Percentiles rank a stretch among this genome's conserved stretches.
These are phyloP conservation scores for Ogataea paradorogensis DNA, from an alignment of 805 yeast species.

Conservation along the genomic window DNA sequence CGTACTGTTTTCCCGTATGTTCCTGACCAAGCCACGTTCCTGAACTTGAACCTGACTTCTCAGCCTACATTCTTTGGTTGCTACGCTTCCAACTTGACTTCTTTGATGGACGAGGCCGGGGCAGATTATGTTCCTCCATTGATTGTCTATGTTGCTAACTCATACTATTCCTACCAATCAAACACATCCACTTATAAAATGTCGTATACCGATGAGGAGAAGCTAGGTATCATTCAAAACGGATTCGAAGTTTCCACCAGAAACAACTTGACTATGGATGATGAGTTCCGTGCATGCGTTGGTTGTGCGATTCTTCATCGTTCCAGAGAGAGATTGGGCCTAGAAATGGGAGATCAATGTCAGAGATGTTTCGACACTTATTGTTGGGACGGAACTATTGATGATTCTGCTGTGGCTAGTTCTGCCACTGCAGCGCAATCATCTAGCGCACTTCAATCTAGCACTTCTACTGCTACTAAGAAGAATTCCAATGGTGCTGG, in stretches of 20 bases:
- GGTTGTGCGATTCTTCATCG: slow-evolving; percentile 83
- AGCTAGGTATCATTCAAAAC: slow-evolving; percentile 59
- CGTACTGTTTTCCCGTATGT: slow-evolving; percentile 75
- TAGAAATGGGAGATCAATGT: slow-evolving; percentile 67
- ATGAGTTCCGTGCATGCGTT: slow-evolving; percentile 69
- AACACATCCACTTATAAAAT: slow-evolving; percentile 74
- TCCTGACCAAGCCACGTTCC: slow-evolving; percentile 64
- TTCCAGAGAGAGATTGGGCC: slow-evolving; percentile 64
- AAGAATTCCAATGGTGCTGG: slow-evolving; percentile 12
- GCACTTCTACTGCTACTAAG: too few relatives aligned
- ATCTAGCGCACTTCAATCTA: too few relatives aligned
- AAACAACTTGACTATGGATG: slow-evolving; percentile 63
- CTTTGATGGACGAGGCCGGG: slow-evolving; percentile 38
- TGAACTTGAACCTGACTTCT: slow-evolving; percentile 56
- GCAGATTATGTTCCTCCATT: slow-evolving; percentile 58
- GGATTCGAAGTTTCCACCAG: slow-evolving; percentile 72
- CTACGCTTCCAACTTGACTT: slow-evolving; percentile 59
- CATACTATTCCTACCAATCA: slow-evolving; percentile 60
- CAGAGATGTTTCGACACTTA: slow-evolving; percentile 63
- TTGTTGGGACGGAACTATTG: slow-evolving; percentile 50
- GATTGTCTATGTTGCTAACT: slow-evolving; percentile 73
- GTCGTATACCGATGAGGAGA: slow-evolving; percentile 56
- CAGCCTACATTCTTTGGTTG: slow-evolving; percentile 85
- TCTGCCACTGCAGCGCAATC: too few relatives aligned
- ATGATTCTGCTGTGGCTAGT: not conserved